Evolutionary conservation across 257 asterid species (phyloP).

Genomic region (Jacaranda mimosifolia): DNA sequence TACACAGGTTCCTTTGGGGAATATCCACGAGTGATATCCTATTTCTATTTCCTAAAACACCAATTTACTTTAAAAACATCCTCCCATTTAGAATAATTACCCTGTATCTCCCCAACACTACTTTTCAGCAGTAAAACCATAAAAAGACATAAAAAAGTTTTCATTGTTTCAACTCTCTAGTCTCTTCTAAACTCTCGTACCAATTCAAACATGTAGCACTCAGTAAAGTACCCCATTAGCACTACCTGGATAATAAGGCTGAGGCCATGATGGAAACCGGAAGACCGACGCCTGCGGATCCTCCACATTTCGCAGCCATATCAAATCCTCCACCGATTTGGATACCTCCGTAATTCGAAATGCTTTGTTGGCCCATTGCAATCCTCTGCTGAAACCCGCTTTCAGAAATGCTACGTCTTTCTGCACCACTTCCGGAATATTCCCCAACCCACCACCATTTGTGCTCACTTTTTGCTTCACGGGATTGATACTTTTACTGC

Average conservation of each 20-base stretch:
- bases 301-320: conserved; percentile 86
- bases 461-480: conserved; percentile 41
- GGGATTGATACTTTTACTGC: conserved; percentile 21
- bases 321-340: conserved; percentile 69
- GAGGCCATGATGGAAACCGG: conserved; percentile 72
- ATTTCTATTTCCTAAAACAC: background rate
- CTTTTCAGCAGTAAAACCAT: conserved; percentile 1
- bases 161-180: background rate
- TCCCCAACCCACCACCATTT: conserved; percentile 57
- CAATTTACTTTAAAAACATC: background rate
- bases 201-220: background rate
- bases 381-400: conserved; percentile 64
- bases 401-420: conserved; percentile 64
- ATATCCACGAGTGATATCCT: background rate
- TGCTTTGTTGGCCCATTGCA: conserved; percentile 74
- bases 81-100: background rate
- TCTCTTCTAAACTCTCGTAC: background rate
- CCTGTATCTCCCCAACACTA: background rate
- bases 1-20: background rate
- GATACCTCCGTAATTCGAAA: conserved; percentile 65
- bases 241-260: conserved; percentile 83
- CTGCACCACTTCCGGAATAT: conserved; percentile 61
- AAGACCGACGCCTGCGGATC: conserved; percentile 50
- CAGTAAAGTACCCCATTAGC: background rate
- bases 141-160: background rate